Base-by-base conservation (phyloP, 345 rosid species). In the Melastoma malabathricum region DNA sequence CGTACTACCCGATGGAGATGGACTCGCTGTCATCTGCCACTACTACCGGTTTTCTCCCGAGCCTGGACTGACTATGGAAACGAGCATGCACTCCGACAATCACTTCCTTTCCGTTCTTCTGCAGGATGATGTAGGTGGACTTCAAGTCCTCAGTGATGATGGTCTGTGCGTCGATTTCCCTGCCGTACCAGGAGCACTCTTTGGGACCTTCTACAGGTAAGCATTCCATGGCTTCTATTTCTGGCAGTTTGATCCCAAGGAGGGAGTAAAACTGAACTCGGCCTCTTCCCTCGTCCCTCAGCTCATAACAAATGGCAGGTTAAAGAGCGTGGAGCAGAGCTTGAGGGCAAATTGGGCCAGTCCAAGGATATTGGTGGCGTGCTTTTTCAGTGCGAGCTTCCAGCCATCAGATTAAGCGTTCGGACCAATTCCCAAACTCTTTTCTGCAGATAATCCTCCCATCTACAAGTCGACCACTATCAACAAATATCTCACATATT, bases 81-180 rank as follows among this genome's bases (percentile, higher is more conserved):
- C 75, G 48, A 63, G 66, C 60, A 50, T 58, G 44, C 86, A 75
- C 29, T 19, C 77, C 1, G 86, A 77, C 66, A 55, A 17, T 16
- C 62, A 67, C 59, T 83, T 80, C 61, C 52, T 83, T 18, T 69
- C 82, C 0, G 69, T 83, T 16, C 82, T 83, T 43, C 66, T 77
- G 18, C 85, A 76, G 10, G 83, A 82, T 65, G 64, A 72, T n/a
- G 65, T 79, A 1, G 81, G 77, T 47, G 83, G 85, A 17, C 89
- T 82, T 48, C 85, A 82, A 27, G 71, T 76, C 43, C 61, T 39
- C 4, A 67, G 60, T 10, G 48, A 43, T 14, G 48, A 72, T 15
- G 52, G 69, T 9, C 60, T 43, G 13, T 76, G 83, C 81, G 7
- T 76, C 18, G 75, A 76, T 66, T 69, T 79, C 16, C 75, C 75